Conservation (phyloP, 2,329 filamentous ascomycete genomes). For the Ascomycota sp. region DNA sequence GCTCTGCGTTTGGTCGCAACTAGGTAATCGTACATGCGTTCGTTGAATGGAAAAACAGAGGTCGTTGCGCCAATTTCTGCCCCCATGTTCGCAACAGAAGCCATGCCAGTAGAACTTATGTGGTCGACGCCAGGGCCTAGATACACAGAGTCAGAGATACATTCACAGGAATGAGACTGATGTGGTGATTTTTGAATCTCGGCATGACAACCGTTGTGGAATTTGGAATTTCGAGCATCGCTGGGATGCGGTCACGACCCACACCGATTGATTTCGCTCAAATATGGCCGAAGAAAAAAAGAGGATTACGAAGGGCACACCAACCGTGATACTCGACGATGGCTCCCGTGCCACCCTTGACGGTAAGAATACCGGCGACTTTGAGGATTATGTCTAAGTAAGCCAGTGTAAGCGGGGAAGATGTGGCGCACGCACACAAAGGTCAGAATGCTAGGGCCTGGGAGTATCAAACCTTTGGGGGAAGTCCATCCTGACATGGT, state of each 20-base stretch:
- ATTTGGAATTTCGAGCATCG: no score
- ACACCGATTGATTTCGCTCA: no score
- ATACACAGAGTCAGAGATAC: constrained; percentile 1
- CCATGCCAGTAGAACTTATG: constrained; percentile 82
- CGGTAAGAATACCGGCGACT: constrained; percentile 75
- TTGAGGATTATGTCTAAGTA: constrained; percentile 55
- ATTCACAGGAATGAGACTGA: no score
- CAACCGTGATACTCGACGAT: constrained; percentile 57
- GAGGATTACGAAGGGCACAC: no score
- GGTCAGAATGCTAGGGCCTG: no score
- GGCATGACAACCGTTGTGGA: no score
- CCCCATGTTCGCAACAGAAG: constrained; percentile 80
- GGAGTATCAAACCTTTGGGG: constrained; percentile 46
- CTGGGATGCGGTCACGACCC: no score
- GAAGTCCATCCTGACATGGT: constrained; percentile 76
- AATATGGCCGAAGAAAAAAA: no score
- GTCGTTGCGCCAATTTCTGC: constrained; percentile 88
- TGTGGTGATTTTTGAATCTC: no score
- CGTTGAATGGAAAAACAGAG: constrained; percentile 82
- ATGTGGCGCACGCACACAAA: no score
- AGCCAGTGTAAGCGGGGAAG: no score
- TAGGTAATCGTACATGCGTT: constrained; percentile 69
- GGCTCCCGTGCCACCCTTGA: constrained; percentile 81
- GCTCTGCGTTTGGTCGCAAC: constrained; percentile 49
- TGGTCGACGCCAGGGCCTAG: constrained; percentile 77